Base-by-base conservation (phyloP, 495 filamentous ascomycete genomes). In the Lophiostoma macrostomum region DNA sequence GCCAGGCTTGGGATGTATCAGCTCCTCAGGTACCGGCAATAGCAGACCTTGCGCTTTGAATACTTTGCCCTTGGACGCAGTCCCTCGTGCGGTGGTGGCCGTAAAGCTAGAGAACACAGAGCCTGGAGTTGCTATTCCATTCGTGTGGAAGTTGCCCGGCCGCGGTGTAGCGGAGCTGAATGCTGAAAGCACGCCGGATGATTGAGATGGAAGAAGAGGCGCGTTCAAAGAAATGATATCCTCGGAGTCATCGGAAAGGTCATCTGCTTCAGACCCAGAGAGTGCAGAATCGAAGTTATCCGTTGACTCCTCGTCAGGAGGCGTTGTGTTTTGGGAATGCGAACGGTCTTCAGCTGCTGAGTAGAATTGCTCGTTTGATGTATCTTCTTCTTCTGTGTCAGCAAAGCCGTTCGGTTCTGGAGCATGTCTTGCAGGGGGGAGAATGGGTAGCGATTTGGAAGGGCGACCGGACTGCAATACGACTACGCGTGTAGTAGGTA, bases 41-140 rank as follows among this genome's bases (percentile, higher is more conserved):
- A 88, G 72, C 16, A 98, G 74, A 0, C 86, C 85, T 51, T 93
- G 84, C 0, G 86, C 79, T 63, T 87, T 90, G 72, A 96, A 96
- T 2, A 78, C 63, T 45, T 79, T 85, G 13, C 80, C 75, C 40
- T 63, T 63, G 2, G 68, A 66, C 74, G 80, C 75, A 72, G 75
- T 5, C 74, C 81, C 79, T 45, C 82, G 80, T 32, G 88, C 82
- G 8, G 89, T 95, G 2, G 84, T 82, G 25, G 85, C 81, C 14
- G 90, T 91, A 50, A 88, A 87, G 62, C 77, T 87, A 0, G 88
- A 94, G 55, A 85, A 86, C n/a, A 93, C 84, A 1, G 90, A 94
- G 1, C 84, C 86, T 0, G 89, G 88, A 0, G 86, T 90, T 46
- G 81, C 79, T 6, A 84, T 73, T 7, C 86, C 87, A 65, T 86